These are phyloP conservation scores for Boletus vinaceobasis DNA, from an alignment of 768 basidiomycete genomes.

Conservation along the genomic window DNA sequence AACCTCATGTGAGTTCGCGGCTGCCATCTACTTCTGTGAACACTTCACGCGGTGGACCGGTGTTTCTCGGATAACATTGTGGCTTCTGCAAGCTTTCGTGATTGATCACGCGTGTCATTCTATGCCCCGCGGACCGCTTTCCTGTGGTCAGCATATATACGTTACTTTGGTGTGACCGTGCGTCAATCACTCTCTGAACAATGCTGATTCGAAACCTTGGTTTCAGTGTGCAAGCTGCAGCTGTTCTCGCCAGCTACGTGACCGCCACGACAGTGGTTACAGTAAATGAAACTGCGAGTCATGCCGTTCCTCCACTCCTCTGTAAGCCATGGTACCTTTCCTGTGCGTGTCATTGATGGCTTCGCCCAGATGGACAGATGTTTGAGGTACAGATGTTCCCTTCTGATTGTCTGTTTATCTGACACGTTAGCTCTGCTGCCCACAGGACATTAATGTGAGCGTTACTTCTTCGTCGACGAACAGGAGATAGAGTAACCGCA, in stretches of 20 bases:
- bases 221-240: background rate
- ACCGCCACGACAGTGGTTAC: slow-evolving; percentile 32
- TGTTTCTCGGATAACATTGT: background rate
- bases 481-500: background rate
- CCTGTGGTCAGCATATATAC: slow-evolving; percentile 6
- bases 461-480: background rate
- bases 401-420: background rate
- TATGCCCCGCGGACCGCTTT: background rate
- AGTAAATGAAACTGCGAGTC: slow-evolving; percentile 46
- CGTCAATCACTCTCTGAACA: background rate
- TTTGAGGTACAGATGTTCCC: slow-evolving; percentile 44
- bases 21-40: background rate
- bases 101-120: background rate
- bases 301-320: slow-evolving; percentile 49
- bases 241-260: background rate
- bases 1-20: background rate
- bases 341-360: background rate
- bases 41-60: background rate
- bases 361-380: slow-evolving; percentile 50
- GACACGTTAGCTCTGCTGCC: background rate
- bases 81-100: background rate
- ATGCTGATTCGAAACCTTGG: slow-evolving; percentile 12
- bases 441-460: slow-evolving; percentile 63
- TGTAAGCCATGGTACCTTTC: slow-evolving; percentile 36
- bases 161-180: background rate